Base-by-base conservation (phyloP, 495 filamentous ascomycete genomes). In the Antarctomyces pellizariae region DNA sequence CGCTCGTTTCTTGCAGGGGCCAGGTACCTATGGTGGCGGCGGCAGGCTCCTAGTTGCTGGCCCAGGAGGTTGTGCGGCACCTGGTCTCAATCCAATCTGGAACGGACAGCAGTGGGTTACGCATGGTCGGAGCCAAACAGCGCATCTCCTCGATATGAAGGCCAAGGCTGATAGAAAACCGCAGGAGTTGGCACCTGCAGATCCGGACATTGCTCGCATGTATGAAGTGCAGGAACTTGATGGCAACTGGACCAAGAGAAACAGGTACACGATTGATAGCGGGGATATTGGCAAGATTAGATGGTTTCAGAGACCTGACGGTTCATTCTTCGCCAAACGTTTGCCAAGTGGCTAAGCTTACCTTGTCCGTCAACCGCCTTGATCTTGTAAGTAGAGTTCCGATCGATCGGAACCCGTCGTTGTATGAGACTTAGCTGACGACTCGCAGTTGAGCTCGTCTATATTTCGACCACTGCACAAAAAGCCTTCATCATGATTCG, bases 151-250 rank as follows among this genome's bases (percentile, higher is more conserved):
- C 3, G 36, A 46, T 4, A 41, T 50, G 4, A 41, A 54, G 26
- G 49, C 56, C 34, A 48, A 54, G 7, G n/a, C n/a, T n/a, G n/a
- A n/a, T n/a, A n/a, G n/a, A n/a, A n/a, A n/a, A n/a, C n/a, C n/a
- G n/a, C 57, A 62, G 44, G 56, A 58, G 20, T 57, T 62, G 29
- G 53, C 52, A 25, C 60, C 60, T 0, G 46, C 52, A 3, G 59
- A 63, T 30, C 46, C 54, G 15, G 53, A 64, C 31, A 48, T 53
- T 10, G 49, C 43, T 19, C 57, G 59, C 27, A 46, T 57, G 43
- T 64, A 61, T 34, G 54, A 52, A 45, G 45, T 48, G 24, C 50
- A 57, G 7, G 57, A 63, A 34, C 35, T 51, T 12, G 50, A 62
- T 35, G 52, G 52, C 8, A 41, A 43, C 20, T 63, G 50, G 49